phyloP scores from a whole-genome alignment of 495 filamentous ascomycete species.

The Beverwykella pulmonaria region DNA sequence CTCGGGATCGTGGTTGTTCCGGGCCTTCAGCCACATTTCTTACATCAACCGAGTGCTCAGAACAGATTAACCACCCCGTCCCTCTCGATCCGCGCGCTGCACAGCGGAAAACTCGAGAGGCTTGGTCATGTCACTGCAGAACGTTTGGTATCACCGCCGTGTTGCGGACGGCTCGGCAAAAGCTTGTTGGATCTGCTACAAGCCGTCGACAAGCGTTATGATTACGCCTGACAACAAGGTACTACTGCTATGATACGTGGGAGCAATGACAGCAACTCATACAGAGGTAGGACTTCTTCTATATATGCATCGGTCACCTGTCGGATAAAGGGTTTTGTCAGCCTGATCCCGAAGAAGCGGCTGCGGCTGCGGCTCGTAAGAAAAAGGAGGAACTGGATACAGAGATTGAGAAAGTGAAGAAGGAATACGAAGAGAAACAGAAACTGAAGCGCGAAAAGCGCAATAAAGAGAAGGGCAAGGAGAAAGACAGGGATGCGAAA shows the following conservation, averaged over 20 bases:
- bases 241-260: slow-evolving; percentile 2
- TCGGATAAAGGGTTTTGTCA: slow-evolving; percentile 81
- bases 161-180: slow-evolving; percentile 83
- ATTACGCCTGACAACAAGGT: slow-evolving; percentile 92
- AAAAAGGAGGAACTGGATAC: slow-evolving; percentile 47
- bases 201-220: slow-evolving; percentile 81
- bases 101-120: not conserved
- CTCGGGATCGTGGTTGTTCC: slow-evolving; percentile 10
- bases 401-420: slow-evolving; percentile 66
- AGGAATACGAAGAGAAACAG: slow-evolving; percentile 81
- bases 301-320: slow-evolving; percentile 81
- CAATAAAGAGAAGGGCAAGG: slow-evolving; percentile 49
- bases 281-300: slow-evolving; percentile 82
- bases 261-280: slow-evolving; percentile 12
- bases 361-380: slow-evolving; percentile 63
- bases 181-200: slow-evolving; percentile 88
- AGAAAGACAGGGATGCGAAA: slow-evolving; percentile 41
- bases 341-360: slow-evolving; percentile 76
- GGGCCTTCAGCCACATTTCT: not conserved
- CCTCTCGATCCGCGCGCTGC: slow-evolving; percentile 3
- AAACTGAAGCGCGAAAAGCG: slow-evolving; percentile 68
- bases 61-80: slow-evolving; percentile 1
- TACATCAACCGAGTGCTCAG: slow-evolving; percentile 13
- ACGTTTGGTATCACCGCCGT: slow-evolving; percentile 82
- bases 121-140: slow-evolving; percentile 63